Percentiles rank a stretch among this genome's conserved stretches.
Conservation (phyloP, 441 rosid species). For the Corymbia calophylla region DNA sequence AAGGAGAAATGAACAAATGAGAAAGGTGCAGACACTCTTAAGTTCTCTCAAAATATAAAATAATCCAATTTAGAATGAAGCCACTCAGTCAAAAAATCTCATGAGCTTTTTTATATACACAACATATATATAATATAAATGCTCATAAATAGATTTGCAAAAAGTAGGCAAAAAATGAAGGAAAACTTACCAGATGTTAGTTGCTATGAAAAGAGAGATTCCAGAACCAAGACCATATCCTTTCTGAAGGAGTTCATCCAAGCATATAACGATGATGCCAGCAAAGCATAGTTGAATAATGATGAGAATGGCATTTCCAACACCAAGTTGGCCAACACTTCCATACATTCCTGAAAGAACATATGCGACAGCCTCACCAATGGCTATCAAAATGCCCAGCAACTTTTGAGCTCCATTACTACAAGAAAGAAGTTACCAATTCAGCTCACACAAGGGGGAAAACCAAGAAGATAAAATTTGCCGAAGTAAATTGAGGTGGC, state of each 20-base stretch:
- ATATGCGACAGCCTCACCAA: slow-evolving; percentile 92
- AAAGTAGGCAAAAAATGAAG: background rate
- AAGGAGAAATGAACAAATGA: background rate
- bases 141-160: background rate
- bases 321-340: slow-evolving; percentile 81
- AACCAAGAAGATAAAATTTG: background rate
- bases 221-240: slow-evolving; percentile 95
- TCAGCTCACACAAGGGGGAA: background rate
- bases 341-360: slow-evolving; percentile 96
- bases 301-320: slow-evolving; percentile 87
- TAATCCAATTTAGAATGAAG: background rate
- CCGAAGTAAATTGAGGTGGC: background rate
- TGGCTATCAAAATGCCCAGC: slow-evolving; percentile 75
- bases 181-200: slow-evolving; percentile 73
- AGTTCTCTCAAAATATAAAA: background rate
- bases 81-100: background rate
- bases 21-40: background rate
- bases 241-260: slow-evolving; percentile 90
- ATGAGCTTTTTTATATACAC: background rate
- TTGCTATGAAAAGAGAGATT: slow-evolving; percentile 91
- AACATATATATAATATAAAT: background rate
- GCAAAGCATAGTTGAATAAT: slow-evolving; percentile 92
- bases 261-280: slow-evolving; percentile 79
- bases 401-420: slow-evolving; percentile 87
- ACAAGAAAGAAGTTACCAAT: background rate